Base-by-base conservation (phyloP, 2,329 filamentous ascomycete genomes). In the Domatiomyces globalis region DNA sequence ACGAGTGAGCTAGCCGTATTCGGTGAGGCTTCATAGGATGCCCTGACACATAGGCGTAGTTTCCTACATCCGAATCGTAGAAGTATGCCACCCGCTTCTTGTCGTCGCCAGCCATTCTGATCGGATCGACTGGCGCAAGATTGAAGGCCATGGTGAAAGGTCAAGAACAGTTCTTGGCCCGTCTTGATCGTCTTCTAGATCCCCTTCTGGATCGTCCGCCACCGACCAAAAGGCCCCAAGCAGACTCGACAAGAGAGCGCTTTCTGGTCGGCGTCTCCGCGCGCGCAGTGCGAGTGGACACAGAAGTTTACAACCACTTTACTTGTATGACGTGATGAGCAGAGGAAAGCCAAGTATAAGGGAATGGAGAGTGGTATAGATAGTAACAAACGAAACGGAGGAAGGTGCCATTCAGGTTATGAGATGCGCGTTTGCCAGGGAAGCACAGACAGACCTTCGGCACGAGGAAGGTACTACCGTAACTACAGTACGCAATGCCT, bases 11-110 rank as follows among this genome's bases (percentile, higher is more conserved):
- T 75, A 85, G 81, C 59, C 81, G 74, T 68, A 85, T 84, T 57
- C 81, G 72, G 63, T 79, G 78, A 39, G 79, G 78, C 66, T 82
- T 82, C 79, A 83, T 83, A 33, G 80, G 78, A 68, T 80, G 79
- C n/a, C 77, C 77, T 10, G 78, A 75, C 52, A 94, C 87, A 65
- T 96, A 96, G 66, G 90, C 89, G 73, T 95, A 96, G 69, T 96
- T 96, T 58, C 90, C 90, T 65, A 96, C 92, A 71, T 96, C 90
- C 2, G 87, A 94, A 66, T 96, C 90, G 76, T 96, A 96, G 69
- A 96, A 96, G 72, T 96, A 96, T 51, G 90, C 90, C 53, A 96
- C 87, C 65, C 90, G 87, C 71, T 92, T 94, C 66, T 78, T 77
- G 60, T 73, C 65, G 57, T 69, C 71, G 49, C 73, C 73, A 66